Conservation (phyloP, 371 early-diverging fungal species). For the Umbelopsis sp. region DNA sequence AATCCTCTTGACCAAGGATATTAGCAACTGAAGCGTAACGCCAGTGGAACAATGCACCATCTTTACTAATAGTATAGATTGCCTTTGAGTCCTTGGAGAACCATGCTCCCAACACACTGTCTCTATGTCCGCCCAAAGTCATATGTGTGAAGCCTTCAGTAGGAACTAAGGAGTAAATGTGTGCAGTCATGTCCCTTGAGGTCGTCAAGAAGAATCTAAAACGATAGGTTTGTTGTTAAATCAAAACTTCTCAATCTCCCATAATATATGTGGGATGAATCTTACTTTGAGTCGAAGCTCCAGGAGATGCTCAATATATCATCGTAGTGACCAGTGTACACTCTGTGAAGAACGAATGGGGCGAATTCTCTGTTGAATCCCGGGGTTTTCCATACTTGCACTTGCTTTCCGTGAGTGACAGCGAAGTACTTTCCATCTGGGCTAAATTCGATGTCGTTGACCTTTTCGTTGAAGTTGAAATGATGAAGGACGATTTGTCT, state of each 20-base stretch:
- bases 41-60: conserved; percentile 91
- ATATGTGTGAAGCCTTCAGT: conserved; percentile 67
- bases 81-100: conserved; percentile 79
- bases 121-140: conserved; percentile 86
- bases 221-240: background rate
- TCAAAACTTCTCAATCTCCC: background rate
- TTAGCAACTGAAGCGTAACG: conserved; percentile 51
- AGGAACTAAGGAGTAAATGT: conserved; percentile 76
- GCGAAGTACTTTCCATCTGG: conserved; percentile 86
- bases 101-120: conserved; percentile 89
- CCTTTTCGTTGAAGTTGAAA: conserved; percentile 85
- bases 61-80: conserved; percentile 88
- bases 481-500: conserved; percentile 83
- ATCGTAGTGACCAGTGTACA: conserved; percentile 88
- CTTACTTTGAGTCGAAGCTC: conserved; percentile 79
- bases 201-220: conserved; percentile 76
- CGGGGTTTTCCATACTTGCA: conserved; percentile 96
- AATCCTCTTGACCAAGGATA: conserved; percentile 39
- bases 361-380: conserved; percentile 89
- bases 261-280: background rate
- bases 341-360: conserved; percentile 84
- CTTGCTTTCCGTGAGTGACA: conserved; percentile 79
- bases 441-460: conserved; percentile 81
- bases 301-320: conserved; percentile 84
- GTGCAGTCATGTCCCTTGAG: conserved; percentile 91